Evolutionary conservation across 2,329 filamentous ascomycete genomes (phyloP), one percentile per base, ranked within the genome.

Genomic region (Aspergillus alliaceus): DNA sequence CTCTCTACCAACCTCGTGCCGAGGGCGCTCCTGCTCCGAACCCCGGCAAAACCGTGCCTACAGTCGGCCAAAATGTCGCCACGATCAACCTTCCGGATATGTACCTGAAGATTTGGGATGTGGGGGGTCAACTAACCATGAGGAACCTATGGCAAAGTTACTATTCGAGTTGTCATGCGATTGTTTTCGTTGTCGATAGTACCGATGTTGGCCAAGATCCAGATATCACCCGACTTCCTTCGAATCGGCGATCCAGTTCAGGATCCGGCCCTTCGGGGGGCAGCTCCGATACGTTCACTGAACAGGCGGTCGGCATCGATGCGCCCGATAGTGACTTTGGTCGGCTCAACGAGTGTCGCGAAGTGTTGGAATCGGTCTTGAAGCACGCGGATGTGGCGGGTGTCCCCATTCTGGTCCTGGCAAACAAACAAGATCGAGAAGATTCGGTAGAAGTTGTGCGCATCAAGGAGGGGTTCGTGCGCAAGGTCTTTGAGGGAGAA

Each of bases 31-130:
- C 74, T 80, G 53, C 72, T 24, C 70, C 84, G 79, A 74, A 90
- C 80, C 69, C 93, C 60, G 80, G 86, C 65, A 93, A 95, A 73
- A 97, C 93, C 44, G 93, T 98, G 7, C 95, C 95, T 27, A 99
- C 95, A 20, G 93, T 98, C 67, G 95, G 95, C 64, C 95, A 98
- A 75, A 98, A 98, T 77, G 93, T 98, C 63, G 90, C 91, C 61
- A 95, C 93, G 47, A 90, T 99, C 72, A 86, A 90, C 22, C 83
- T 98, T 24, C 89, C 91, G 15, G 91, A 96, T 75, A 93, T 97
- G 86, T 97, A 98, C 80, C 83, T 99, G 71, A 96, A 97, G 81
- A 90, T 99, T 68, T 98, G 95, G 95, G 95, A 99, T 72, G 91
- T 99, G 1, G 95, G 95, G 63, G 95, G 95, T 6, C 95, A 99